Conservation (phyloP, 2,329 filamentous ascomycete genomes). For the Xenoacremonium recifei region DNA sequence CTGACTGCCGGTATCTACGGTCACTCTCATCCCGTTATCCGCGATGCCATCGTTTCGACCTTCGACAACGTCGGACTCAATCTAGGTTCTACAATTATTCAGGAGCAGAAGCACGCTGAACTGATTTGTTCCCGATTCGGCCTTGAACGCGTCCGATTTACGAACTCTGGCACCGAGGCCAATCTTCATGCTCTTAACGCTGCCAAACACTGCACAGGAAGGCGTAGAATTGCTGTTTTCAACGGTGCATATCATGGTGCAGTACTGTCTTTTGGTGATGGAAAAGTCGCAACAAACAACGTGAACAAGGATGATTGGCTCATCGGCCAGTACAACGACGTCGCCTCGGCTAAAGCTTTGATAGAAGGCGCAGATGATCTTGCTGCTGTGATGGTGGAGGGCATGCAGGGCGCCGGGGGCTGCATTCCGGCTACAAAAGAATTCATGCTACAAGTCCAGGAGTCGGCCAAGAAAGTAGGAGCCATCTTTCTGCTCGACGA, state of each 20-base stretch:
- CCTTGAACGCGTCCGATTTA: slow-evolving; percentile 56
- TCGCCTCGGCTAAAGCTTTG: slow-evolving; percentile 38
- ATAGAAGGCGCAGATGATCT: slow-evolving; percentile 42
- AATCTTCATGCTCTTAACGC: slow-evolving; percentile 56
- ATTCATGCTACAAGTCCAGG: slow-evolving; percentile 42
- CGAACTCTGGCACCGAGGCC: slow-evolving; percentile 63
- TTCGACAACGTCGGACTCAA: neutral
- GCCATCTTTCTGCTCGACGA: slow-evolving; percentile 66
- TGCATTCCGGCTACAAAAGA: slow-evolving; percentile 45
- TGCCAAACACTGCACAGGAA: slow-evolving; percentile 42
- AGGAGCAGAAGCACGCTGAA: neutral
- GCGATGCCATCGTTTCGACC: neutral
- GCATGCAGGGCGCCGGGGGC: slow-evolving; percentile 61
- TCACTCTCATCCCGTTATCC: neutral
- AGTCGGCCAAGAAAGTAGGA: slow-evolving; percentile 31
- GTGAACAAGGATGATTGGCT: slow-evolving; percentile 55
- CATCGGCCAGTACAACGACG: slow-evolving; percentile 59
- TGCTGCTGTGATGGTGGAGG: slow-evolving; percentile 62
- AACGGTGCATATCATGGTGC: slow-evolving; percentile 39
- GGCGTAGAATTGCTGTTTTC: slow-evolving; percentile 47
- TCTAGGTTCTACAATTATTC: neutral
- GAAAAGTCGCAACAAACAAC: slow-evolving; percentile 36
- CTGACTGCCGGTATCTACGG: neutral
- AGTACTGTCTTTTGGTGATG: slow-evolving; percentile 29
- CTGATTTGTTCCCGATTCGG: neutral